These are phyloP conservation scores for Sclerotinia nivalis DNA, from an alignment of 2,329 filamentous ascomycete genomes.

Conservation along the genomic window DNA sequence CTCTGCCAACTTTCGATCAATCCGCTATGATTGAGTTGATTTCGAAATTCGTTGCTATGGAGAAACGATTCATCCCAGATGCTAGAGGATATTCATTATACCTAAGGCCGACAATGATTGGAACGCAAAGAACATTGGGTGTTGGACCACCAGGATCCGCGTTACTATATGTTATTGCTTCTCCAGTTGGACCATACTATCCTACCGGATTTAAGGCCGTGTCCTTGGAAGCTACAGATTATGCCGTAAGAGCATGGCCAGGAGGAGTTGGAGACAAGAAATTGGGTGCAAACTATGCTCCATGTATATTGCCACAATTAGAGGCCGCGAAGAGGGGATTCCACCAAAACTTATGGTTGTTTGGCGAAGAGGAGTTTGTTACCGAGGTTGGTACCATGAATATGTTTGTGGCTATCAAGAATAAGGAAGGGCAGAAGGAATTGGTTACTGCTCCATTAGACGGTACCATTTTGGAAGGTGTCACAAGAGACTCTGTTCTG, in stretches of 20 bases:
- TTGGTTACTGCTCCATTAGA: constrained; percentile 93
- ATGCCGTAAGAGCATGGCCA: constrained; percentile 95
- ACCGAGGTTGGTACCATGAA: constrained; percentile 99
- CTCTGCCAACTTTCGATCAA: constrained; percentile 81
- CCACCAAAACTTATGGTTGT: constrained; percentile 98
- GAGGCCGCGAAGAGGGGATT: constrained; percentile 88
- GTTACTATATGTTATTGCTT: constrained; percentile 91
- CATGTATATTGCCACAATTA: constrained; percentile 94
- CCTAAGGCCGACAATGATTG: constrained; percentile 94
- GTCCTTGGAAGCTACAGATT: constrained; percentile 91
- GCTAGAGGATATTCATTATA: constrained; percentile 91
- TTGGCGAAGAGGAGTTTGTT: constrained; percentile 91
- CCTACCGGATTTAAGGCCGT: constrained; percentile 98
- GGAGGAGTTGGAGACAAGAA: constrained; percentile 98
- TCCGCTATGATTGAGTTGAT: constrained; percentile 78
- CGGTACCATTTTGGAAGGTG: constrained; percentile 93
- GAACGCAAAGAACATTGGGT: constrained; percentile 90
- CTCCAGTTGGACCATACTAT: constrained; percentile 96
- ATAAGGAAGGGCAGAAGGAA: constrained; percentile 87
- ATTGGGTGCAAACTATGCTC: constrained; percentile 98
- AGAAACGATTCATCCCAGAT: constrained; percentile 86
- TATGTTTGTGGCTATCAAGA: constrained; percentile 82
- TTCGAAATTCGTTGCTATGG: constrained; percentile 73
- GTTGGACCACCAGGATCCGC: constrained; percentile 91
- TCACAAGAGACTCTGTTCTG: constrained; percentile 91